phyloP scores from a whole-genome alignment of 1,139 yeast species.

The Kurtzmaniella quercitrusa region DNA sequence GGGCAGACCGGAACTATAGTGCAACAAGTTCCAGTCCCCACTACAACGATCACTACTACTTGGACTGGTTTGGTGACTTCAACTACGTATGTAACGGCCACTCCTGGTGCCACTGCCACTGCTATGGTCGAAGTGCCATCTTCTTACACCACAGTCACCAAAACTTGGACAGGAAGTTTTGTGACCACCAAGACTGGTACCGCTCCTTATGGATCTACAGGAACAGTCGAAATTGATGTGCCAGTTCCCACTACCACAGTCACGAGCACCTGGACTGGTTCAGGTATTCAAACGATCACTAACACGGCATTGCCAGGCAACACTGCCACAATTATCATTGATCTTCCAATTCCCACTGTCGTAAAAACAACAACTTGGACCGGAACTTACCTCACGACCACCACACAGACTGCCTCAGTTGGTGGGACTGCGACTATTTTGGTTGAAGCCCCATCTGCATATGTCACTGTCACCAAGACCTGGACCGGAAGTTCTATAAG shows the following conservation, averaged over 20 bases:
- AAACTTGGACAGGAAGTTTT: slow-evolving; percentile 6
- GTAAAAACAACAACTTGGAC: slow-evolving; percentile 3
- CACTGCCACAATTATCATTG: slow-evolving; percentile 2
- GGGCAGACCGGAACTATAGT: slow-evolving; percentile 15
- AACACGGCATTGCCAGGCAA: slow-evolving; percentile 3
- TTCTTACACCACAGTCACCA: slow-evolving; percentile 6
- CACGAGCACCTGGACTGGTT: slow-evolving; percentile 1
- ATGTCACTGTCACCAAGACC: slow-evolving; percentile 9
- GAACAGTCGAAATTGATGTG: slow-evolving; percentile 7
- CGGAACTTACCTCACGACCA: slow-evolving; percentile 9
- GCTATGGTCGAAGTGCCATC: slow-evolving; percentile 11
- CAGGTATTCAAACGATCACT: background rate
- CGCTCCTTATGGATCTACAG: slow-evolving; percentile 9
- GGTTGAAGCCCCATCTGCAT: slow-evolving; percentile 12
- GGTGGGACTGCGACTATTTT: slow-evolving; percentile 6
- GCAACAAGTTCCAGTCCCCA: slow-evolving; percentile 14
- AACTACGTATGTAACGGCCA: slow-evolving; percentile 7
- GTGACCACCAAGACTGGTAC: slow-evolving; percentile 13
- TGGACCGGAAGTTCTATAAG: slow-evolving; percentile 8
- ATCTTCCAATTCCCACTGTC: slow-evolving; percentile 2
- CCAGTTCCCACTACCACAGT: slow-evolving; percentile 10
- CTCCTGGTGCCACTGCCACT: slow-evolving; percentile 6
- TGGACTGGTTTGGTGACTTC: slow-evolving; percentile 9
- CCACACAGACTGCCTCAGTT: slow-evolving; percentile 6
- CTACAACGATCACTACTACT: slow-evolving; percentile 7